Evolutionary conservation across 2,329 filamentous ascomycete species (phyloP), one percentile per base, ranked within the genome.

Genomic region (Paramyrothecium sp.): DNA sequence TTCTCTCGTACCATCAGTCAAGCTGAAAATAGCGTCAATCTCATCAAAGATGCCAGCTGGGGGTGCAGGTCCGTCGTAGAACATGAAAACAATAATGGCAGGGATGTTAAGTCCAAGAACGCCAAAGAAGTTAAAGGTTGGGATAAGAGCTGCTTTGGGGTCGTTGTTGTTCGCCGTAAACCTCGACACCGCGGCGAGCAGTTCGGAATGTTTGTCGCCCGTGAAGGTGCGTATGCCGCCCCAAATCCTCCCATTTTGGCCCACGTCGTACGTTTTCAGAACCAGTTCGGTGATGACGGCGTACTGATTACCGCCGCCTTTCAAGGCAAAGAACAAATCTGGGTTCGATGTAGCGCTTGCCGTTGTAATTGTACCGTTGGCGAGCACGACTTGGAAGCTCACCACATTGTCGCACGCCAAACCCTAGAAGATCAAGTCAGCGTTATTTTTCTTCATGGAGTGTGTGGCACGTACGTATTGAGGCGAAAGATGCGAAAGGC

Each of bases 1-100:
- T 3, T 75, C 76, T 64, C 79, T 77, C 53, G 73, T 74, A 19
- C 70, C 78, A 63, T 83, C 80, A 21, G 75, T 64, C 0, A 72
- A 58, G 1, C 76, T 75, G 1, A 69, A 64, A 51, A 83, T 74
- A 44, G 73, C 73, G 2, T 79, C 78, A 12, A 46, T 4, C 41
- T 46, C 41, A 20, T 46, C 41, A 16, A 46, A 46, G 5, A 46
- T 12, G 41, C 41, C 41, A 4, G 41, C 17, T 12, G 41, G 41
- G 19, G 41, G 41, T 20, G 16, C 41, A 17, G 41, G 41, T 46
- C 41, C 41, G 19, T 46, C 41, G 13, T 46, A 46, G 41, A 46
- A 46, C 17, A 59, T 54, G 16, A 46, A 46, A 16, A 59, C 55
- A n/a, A 57, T 41, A 41, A 57, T 55, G 16, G 53, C 48, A 21